phyloP scores from a whole-genome alignment of 306 rosid species.

The Trifolium dubium region DNA sequence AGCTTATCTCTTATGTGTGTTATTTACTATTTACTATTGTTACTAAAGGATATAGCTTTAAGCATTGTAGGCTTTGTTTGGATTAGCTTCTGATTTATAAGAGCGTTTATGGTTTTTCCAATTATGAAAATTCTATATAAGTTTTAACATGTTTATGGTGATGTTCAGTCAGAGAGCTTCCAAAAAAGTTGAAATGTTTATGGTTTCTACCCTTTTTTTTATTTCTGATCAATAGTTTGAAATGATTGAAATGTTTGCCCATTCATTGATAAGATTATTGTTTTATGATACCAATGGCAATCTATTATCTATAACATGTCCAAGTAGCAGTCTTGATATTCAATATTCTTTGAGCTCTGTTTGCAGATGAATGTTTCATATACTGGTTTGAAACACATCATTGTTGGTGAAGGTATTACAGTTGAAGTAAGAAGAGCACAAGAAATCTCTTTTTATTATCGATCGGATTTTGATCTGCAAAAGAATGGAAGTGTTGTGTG shows the following conservation, averaged over 20 bases:
- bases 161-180: not conserved
- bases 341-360: slow-evolving; percentile 29
- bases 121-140: not conserved
- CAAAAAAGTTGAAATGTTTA: not conserved
- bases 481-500: slow-evolving; percentile 49
- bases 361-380: slow-evolving; percentile 73
- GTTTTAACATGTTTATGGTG: not conserved
- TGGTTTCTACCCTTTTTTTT: not conserved
- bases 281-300: slow-evolving; percentile 19
- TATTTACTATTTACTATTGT: slow-evolving; percentile 18
- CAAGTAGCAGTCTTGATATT: slow-evolving; percentile 26
- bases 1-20: not conserved
- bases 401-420: slow-evolving; percentile 85
- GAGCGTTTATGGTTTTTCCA: not conserved
- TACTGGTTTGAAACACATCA: slow-evolving; percentile 68
- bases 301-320: slow-evolving; percentile 12
- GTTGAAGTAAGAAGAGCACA: slow-evolving; percentile 75
- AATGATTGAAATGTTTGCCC: slow-evolving; percentile 2
- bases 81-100: not conserved
- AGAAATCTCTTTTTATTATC: slow-evolving; percentile 68
- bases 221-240: slow-evolving; percentile 28
- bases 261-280: slow-evolving; percentile 1
- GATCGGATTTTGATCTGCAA: slow-evolving; percentile 50
- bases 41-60: slow-evolving; percentile 7
- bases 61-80: not conserved